Evolutionary conservation across 768 basidiomycete species (phyloP).

Genomic region (Lactifluus subvellereus): DNA sequence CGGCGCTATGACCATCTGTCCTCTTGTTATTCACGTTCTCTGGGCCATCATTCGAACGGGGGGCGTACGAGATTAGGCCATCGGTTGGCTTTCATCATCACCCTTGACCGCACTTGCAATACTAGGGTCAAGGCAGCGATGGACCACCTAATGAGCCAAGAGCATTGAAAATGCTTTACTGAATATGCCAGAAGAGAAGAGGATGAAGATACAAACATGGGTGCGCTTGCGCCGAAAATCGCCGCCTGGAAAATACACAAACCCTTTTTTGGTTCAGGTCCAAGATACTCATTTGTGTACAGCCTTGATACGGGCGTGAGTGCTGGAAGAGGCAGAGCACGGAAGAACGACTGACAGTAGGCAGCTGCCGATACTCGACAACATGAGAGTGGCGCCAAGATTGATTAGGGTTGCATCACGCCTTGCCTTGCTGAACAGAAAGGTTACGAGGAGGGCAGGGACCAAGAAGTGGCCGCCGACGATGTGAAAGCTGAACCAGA

Average conservation of each 20-base stretch:
- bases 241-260: conserved; percentile 17
- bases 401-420: conserved; percentile 12
- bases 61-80: conserved; percentile 3
- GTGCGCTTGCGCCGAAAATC: conserved; percentile 5
- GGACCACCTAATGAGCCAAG: conserved; percentile 8
- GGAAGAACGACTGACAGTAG: conserved; percentile 5
- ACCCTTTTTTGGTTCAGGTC: conserved; percentile 9
- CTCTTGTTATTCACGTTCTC: neutral
- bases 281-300: conserved; percentile 13
- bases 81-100: neutral
- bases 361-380: conserved; percentile 1
- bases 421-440: conserved; percentile 13
- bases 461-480: conserved; percentile 8
- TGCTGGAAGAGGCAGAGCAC: neutral
- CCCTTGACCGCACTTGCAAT: conserved; percentile 1
- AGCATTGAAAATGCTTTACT: neutral
- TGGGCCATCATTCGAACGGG: neutral
- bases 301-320: conserved; percentile 1
- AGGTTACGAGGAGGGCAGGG: conserved; percentile 15
- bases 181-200: neutral
- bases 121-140: conserved; percentile 5
- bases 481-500: conserved; percentile 13
- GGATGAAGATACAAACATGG: conserved; percentile 5
- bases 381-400: conserved; percentile 1
- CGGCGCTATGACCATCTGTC: conserved; percentile 8